phyloP scores from a whole-genome alignment of 305 asterid species.

The Fraxinus platypoda region DNA sequence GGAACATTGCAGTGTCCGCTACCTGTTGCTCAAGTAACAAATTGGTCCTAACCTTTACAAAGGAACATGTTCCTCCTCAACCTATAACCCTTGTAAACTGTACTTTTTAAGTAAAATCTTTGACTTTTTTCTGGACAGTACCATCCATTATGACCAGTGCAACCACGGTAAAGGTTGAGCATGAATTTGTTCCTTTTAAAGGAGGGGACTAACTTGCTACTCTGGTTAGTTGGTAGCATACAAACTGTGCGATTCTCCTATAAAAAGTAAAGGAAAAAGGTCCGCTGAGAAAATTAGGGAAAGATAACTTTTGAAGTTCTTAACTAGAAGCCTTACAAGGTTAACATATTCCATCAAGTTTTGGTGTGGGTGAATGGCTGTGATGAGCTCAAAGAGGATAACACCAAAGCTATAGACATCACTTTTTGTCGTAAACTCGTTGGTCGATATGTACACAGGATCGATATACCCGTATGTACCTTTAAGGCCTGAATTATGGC shows the following conservation, averaged over 20 bases:
- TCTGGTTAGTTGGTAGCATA: background rate
- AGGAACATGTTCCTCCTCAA: background rate
- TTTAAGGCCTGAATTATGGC: constrained; percentile 81
- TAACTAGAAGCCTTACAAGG: constrained; percentile 56
- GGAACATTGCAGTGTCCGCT: background rate
- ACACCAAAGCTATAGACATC: constrained; percentile 93
- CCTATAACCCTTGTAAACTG: background rate
- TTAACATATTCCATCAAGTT: constrained; percentile 92
- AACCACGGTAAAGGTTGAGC: background rate
- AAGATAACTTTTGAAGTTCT: background rate
- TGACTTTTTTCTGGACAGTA: background rate
- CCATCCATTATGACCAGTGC: background rate
- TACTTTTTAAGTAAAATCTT: background rate
- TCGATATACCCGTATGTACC: constrained; percentile 97
- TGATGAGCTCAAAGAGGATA: constrained; percentile 93
- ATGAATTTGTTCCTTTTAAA: background rate
- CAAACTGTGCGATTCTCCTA: background rate
- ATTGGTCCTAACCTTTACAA: background rate
- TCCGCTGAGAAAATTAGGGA: background rate
- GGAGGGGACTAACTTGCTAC: background rate
- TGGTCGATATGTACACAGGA: constrained; percentile 81
- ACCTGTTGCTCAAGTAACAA: background rate
- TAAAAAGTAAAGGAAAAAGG: background rate
- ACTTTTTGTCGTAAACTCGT: constrained; percentile 80
- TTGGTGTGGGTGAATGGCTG: constrained; percentile 97